Evolutionary conservation across 2,329 filamentous ascomycete species (phyloP).

Genomic region (Hortaea werneckii): DNA sequence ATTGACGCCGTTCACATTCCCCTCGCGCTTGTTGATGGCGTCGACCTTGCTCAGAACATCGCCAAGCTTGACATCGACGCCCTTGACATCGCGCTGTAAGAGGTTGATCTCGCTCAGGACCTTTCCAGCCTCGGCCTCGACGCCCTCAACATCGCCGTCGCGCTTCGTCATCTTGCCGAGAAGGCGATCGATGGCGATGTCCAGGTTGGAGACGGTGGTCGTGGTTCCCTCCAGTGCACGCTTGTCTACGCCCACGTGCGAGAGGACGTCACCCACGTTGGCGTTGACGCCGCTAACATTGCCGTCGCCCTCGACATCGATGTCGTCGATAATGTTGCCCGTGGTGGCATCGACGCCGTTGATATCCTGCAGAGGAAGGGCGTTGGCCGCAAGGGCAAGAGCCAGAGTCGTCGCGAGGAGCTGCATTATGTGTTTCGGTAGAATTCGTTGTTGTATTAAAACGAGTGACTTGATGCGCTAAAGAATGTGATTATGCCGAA

Average conservation of each 20-base stretch:
- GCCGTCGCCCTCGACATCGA: background rate
- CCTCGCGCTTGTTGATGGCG: background rate
- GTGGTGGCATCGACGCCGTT: background rate
- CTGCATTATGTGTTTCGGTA: background rate
- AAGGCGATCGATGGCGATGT: too few relatives aligned
- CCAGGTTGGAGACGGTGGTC: too few relatives aligned
- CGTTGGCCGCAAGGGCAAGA: background rate
- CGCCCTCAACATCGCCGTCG: background rate
- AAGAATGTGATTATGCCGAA: background rate
- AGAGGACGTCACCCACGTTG: background rate
- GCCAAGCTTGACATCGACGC: background rate
- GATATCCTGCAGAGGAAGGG: background rate
- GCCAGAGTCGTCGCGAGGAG: background rate
- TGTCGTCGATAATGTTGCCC: background rate
- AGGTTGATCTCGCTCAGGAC: background rate
- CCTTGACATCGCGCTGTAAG: background rate
- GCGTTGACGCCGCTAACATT: background rate
- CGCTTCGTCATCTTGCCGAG: background rate
- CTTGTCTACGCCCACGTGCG: background rate
- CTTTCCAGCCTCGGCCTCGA: background rate
- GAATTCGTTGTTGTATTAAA: background rate
- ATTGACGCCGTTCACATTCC: background rate
- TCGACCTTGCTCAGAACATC: background rate
- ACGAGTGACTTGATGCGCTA: background rate
- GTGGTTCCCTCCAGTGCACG: background rate